Evolutionary conservation across 75 land plant genomes (phyloP).

Genomic region (Picea glauca): DNA sequence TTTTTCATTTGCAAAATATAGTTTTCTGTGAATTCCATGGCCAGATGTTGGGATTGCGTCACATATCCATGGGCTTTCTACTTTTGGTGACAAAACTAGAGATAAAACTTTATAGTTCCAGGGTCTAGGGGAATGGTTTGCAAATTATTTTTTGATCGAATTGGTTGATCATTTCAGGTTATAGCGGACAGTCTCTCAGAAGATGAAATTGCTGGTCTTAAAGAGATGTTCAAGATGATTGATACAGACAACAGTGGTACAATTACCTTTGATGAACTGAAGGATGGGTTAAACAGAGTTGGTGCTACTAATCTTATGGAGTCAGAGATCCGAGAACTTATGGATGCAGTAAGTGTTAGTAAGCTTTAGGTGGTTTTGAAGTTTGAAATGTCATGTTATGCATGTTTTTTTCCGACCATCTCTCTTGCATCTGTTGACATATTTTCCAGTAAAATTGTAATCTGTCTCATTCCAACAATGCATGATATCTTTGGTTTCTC

Average conservation of each 20-base stretch:
- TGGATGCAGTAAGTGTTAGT: slow-evolving; percentile 63
- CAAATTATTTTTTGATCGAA: no score
- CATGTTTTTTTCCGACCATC: background rate
- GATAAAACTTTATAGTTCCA: no score
- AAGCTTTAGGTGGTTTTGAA: background rate
- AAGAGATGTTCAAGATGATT: slow-evolving; percentile 70
- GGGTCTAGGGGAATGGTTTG: no score
- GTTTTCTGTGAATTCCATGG: no score
- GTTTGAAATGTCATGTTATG: background rate
- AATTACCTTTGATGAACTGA: slow-evolving; percentile 77
- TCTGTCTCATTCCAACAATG: slow-evolving; percentile 1
- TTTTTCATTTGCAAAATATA: no score
- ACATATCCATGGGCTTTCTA: no score
- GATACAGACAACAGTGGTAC: slow-evolving; percentile 74
- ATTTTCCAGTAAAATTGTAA: background rate
- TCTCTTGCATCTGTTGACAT: background rate
- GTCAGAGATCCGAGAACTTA: slow-evolving; percentile 59
- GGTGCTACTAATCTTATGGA: slow-evolving; percentile 67
- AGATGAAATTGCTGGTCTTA: slow-evolving; percentile 78
- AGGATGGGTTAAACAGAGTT: slow-evolving; percentile 55
- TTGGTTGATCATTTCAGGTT: slow-evolving; percentile 32
- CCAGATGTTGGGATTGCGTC: no score
- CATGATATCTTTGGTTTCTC: background rate
- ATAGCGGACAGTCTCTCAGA: slow-evolving; percentile 75
- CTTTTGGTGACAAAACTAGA: no score